Percentiles rank a stretch among this genome's conserved stretches.
phyloP scores from a whole-genome alignment of 2,329 filamentous ascomycete species.

The Penicillium sp. region DNA sequence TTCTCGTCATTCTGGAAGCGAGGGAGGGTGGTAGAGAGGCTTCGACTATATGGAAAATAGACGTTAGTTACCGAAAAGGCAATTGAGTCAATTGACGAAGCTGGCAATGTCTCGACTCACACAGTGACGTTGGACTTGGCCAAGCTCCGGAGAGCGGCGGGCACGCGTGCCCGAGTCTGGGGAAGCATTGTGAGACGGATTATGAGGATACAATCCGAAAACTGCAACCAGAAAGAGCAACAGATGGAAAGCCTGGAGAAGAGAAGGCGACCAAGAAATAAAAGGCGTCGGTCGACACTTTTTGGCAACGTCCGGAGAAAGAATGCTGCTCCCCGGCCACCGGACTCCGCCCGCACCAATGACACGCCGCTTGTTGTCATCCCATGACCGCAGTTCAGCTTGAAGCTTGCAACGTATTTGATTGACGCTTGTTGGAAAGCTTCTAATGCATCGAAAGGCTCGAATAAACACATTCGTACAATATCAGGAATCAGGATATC shows the following conservation, averaged over 20 bases:
- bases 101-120: conserved; percentile 10
- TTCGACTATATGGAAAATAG: conserved; percentile 27
- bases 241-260: conserved; percentile 14
- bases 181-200: conserved; percentile 20
- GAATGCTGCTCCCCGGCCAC: background rate
- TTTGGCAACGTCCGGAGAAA: background rate
- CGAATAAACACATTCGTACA: no score
- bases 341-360: background rate
- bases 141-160: conserved; percentile 28
- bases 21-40: conserved; percentile 46
- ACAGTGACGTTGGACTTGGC: conserved; percentile 17
- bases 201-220: conserved; percentile 10
- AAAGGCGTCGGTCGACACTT: conserved; percentile 3
- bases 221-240: conserved; percentile 13
- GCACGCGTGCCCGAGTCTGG: conserved; percentile 27
- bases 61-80: conserved; percentile 1
- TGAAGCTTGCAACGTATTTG: no score
- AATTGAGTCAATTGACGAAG: conserved; percentile 1
- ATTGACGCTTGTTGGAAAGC: no score
- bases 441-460: no score
- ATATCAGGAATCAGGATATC: no score
- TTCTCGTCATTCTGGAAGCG: conserved; percentile 48
- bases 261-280: conserved; percentile 18
- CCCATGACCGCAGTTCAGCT: background rate
- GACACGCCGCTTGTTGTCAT: conserved; percentile 1